phyloP scores from a whole-genome alignment of 192 early-diverging fungal genomes.

The Bifiguratus adelaidae region DNA sequence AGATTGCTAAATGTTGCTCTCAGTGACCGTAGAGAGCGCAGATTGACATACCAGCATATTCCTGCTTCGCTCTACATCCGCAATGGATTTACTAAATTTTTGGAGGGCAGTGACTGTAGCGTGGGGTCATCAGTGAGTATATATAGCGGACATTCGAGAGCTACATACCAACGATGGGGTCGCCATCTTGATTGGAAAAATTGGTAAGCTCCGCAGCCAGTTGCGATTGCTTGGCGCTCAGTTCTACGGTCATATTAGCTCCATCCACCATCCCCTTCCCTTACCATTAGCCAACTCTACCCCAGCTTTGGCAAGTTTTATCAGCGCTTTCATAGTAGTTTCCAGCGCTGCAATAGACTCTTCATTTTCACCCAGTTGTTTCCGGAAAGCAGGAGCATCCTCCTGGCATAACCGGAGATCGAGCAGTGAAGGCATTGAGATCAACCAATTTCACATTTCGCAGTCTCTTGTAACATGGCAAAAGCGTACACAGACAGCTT shows the following conservation, averaged over 20 bases:
- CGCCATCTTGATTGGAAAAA: slow-evolving; percentile 37
- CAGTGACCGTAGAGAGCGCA: background rate
- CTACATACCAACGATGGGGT: slow-evolving; percentile 29
- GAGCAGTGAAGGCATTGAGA: slow-evolving; percentile 42
- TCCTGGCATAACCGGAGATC: slow-evolving; percentile 43
- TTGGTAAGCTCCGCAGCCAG: slow-evolving; percentile 38
- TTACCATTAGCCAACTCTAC: slow-evolving; percentile 42
- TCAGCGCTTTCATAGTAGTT: slow-evolving; percentile 32
- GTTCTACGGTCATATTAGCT: slow-evolving; percentile 17
- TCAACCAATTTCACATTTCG: too few relatives aligned
- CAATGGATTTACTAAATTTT: slow-evolving; percentile 38
- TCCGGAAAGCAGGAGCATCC: slow-evolving; percentile 44
- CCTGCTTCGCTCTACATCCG: slow-evolving; percentile 41
- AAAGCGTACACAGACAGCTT: slow-evolving; percentile 6
- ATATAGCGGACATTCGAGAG: background rate
- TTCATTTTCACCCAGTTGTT: slow-evolving; percentile 34
- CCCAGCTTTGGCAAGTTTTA: slow-evolving; percentile 38
- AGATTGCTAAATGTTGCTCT: slow-evolving; percentile 26
- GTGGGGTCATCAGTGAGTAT: background rate
- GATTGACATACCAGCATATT: slow-evolving; percentile 32
- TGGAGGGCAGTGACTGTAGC: slow-evolving; percentile 32
- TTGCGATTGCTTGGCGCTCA: slow-evolving; percentile 35
- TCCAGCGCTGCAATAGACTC: slow-evolving; percentile 40
- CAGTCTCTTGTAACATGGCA: too few relatives aligned
- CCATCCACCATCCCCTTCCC: background rate